Evolutionary conservation across 2,329 filamentous ascomycete genomes (phyloP), one percentile per base, ranked within the genome.

Genomic region (Colletotrichum sp.): DNA sequence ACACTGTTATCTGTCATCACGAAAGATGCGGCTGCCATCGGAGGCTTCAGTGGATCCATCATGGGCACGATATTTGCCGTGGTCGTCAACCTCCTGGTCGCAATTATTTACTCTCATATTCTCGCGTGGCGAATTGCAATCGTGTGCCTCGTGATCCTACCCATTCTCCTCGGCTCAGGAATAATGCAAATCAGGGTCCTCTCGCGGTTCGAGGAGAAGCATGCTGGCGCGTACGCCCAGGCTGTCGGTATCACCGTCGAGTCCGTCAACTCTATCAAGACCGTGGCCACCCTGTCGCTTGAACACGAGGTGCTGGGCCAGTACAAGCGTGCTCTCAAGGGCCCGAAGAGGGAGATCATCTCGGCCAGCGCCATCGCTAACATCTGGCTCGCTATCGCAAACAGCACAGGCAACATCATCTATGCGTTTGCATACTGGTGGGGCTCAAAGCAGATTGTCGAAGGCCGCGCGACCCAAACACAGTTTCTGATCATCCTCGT

Each of bases 401-500:
- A 92, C 81, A 90, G 89, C 77, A 86, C 90, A 12, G 90, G 92
- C 24, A 94, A 93, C 80, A 88, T 94, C 67, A 91, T 95, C 30
- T 95, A 95, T 80, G 93, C 93, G 0, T 90, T 96, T 70, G 93
- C 93, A 1, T 96, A 95, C 83, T 96, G 94, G 93, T 96, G 94
- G 93, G 94, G 94, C 5, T 90, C 93, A 0, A 93, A 91, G 79
- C 91, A 92, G 77, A 94, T 96, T 75, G 89, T 92, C 68, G 87
- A 89, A 57, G 93, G 94, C 6, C 85, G 91, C 72, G 93, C 93
- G 78, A 87, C 85, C 4, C 90, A 90, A 59, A 91, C 92, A 36
- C 90, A 94, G n/a, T 96, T 95, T 85, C 92, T 96, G 82, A 93
- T 95, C 79, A 93, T 96, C 9, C 87, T 95, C 6, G 89, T 94